A percentile compares a stretch with the other conserved stretches of the same genome.
phyloP scores from a whole-genome alignment of 106 monocot species.

The Dioscorea alata region DNA sequence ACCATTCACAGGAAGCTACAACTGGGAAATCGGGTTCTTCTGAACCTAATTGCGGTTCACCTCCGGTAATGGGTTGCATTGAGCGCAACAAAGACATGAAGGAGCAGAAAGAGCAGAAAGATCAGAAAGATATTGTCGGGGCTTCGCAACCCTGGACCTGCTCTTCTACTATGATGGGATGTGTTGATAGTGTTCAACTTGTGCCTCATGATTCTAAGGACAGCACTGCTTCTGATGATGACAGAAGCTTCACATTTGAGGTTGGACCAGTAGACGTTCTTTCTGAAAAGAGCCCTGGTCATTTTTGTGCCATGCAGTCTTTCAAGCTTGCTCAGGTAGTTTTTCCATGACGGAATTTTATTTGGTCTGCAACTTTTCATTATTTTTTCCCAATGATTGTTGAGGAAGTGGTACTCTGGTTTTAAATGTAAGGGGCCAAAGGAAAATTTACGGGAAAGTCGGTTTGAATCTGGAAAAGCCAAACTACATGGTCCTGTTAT shows the following conservation, averaged over 20 bases:
- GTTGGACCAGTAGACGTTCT: slow-evolving; percentile 40
- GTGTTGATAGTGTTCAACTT: slow-evolving; percentile 9
- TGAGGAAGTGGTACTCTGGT: not conserved
- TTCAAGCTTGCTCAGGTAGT: slow-evolving; percentile 36
- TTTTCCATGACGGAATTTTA: not conserved
- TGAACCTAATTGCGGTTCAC: slow-evolving; percentile 48
- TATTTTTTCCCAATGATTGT: not conserved
- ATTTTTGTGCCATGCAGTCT: slow-evolving; percentile 21
- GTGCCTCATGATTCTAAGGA: slow-evolving; percentile 18
- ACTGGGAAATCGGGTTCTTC: slow-evolving; percentile 15
- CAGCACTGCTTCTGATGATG: slow-evolving; percentile 29
- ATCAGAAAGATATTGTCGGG: slow-evolving; percentile 9
- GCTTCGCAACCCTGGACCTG: not conserved
- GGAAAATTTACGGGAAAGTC: slow-evolving; percentile 17
- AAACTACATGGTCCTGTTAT: not conserved
- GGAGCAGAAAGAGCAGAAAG: slow-evolving; percentile 2
- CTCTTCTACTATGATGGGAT: not conserved
- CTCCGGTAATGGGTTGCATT: slow-evolving; percentile 33
- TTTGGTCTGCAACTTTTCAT: too few species aligned
- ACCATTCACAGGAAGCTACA: slow-evolving; percentile 2
- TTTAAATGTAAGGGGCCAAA: slow-evolving; percentile 11
- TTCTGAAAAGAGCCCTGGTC: slow-evolving; percentile 26
- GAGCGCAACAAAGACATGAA: slow-evolving; percentile 15
- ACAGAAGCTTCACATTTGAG: slow-evolving; percentile 61
- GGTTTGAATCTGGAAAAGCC: slow-evolving; percentile 5